A percentile compares a stretch with the other conserved stretches of the same genome.
Evolutionary conservation across 805 yeast species (phyloP).

Genomic region (Yamadazyma scolyti): DNA sequence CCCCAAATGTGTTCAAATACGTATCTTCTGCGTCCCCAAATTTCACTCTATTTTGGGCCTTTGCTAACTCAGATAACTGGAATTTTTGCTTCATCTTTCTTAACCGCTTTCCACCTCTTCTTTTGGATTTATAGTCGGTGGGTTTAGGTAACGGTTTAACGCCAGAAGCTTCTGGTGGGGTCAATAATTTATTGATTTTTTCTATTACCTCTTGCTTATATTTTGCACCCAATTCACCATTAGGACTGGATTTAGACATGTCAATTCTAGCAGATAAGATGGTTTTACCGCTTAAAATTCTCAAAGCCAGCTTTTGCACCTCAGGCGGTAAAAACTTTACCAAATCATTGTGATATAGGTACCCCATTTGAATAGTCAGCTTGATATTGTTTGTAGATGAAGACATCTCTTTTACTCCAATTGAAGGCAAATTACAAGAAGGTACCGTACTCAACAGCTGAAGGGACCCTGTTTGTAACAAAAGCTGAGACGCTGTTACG

Average conservation of each 20-base stretch:
- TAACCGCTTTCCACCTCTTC: conserved; percentile 80
- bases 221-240: conserved; percentile 53
- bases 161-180: conserved; percentile 68
- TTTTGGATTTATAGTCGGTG: conserved; percentile 69
- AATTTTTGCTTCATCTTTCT: conserved; percentile 79
- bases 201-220: conserved; percentile 58
- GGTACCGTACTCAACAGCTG: conserved; percentile 65
- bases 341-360: conserved; percentile 56
- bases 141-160: conserved; percentile 72
- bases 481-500: conserved; percentile 64
- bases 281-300: conserved; percentile 77
- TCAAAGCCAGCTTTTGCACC: conserved; percentile 61
- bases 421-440: conserved; percentile 76
- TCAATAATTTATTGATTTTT: conserved; percentile 66
- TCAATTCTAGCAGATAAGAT: conserved; percentile 84
- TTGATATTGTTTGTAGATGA: conserved; percentile 16
- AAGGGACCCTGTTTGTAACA: conserved; percentile 69
- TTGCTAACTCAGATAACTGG: conserved; percentile 74
- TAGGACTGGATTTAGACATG: conserved; percentile 36
- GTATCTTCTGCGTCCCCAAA: conserved; percentile 76
- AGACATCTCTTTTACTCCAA: conserved; percentile 53
- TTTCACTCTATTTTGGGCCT: conserved; percentile 78
- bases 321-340: conserved; percentile 59
- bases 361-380: conserved; percentile 59
- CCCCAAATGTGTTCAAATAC: conserved; percentile 63